Percentiles rank a stretch among this genome's conserved stretches.
Conservation (phyloP, 345 rosid species). For the Balakata baccata region DNA sequence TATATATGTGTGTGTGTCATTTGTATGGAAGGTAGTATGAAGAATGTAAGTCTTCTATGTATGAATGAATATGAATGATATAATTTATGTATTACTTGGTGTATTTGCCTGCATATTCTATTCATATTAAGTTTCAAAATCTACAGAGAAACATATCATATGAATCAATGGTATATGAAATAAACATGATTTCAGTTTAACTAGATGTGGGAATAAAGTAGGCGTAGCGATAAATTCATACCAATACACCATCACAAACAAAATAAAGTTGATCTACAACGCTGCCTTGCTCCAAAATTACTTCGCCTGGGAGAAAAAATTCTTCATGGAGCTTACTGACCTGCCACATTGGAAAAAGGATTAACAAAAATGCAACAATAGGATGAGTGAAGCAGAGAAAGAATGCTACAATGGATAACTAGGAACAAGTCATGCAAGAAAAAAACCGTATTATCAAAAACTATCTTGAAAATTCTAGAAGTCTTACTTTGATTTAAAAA, state of each 20-base stretch:
- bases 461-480: neutral
- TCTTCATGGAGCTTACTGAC: constrained; percentile 87
- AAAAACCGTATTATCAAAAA: neutral
- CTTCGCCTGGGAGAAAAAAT: constrained; percentile 95
- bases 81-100: no score
- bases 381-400: neutral
- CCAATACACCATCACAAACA: constrained; percentile 85
- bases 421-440: neutral
- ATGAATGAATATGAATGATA: no score
- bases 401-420: neutral
- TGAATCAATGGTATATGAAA: no score
- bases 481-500: no score
- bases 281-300: constrained; percentile 81
- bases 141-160: no score
- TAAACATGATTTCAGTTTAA: neutral
- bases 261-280: constrained; percentile 91
- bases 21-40: no score
- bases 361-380: neutral
- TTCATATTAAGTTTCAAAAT: no score
- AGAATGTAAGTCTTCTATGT: no score
- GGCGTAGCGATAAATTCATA: constrained; percentile 28
- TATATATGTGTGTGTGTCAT: no score
- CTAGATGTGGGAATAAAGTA: neutral
- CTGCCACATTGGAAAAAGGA: constrained; percentile 33
- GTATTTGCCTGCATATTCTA: no score